Conservation (phyloP, 2,329 filamentous ascomycete species). For the Neofusicoccum umdonicola region DNA sequence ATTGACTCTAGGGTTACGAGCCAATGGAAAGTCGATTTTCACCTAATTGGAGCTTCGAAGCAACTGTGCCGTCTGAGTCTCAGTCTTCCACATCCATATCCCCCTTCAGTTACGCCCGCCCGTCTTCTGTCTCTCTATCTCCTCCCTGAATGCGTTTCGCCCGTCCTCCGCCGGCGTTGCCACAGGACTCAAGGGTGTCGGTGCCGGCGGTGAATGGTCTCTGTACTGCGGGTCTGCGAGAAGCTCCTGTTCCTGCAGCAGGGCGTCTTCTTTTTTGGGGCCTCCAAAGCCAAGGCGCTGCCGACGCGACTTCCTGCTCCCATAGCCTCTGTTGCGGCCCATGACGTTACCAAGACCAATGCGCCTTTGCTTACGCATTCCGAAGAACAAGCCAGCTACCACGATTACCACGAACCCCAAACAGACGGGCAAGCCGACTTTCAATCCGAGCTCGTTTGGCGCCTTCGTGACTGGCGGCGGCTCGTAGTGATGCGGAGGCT, state of each 20-base stretch:
- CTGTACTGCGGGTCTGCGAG: neutral
- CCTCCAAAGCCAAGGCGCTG: slow-evolving; percentile 33
- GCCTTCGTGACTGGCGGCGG: slow-evolving; percentile 25
- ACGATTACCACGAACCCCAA: slow-evolving; percentile 38
- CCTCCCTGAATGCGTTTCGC: slow-evolving; percentile 36
- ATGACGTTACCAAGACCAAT: slow-evolving; percentile 38
- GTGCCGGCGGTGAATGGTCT: slow-evolving; percentile 16
- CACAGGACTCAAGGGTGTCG: slow-evolving; percentile 20
- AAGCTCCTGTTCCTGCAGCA: slow-evolving; percentile 31
- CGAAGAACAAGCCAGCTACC: slow-evolving; percentile 38
- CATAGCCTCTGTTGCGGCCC: slow-evolving; percentile 38
- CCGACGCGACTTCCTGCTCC: slow-evolving; percentile 33
- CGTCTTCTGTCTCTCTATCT: slow-evolving; percentile 38
- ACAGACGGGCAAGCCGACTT: slow-evolving; percentile 39
- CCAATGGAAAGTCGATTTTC: too few species aligned
- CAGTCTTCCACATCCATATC: too few species aligned
- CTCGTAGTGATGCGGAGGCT: slow-evolving; percentile 34
- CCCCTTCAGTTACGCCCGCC: slow-evolving; percentile 20
- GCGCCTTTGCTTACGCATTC: slow-evolving; percentile 41
- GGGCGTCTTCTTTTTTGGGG: slow-evolving; percentile 27
- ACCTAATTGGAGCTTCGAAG: too few species aligned
- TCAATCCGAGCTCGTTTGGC: slow-evolving; percentile 17
- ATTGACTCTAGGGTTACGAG: neutral
- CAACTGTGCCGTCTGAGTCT: too few species aligned
- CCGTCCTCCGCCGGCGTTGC: slow-evolving; percentile 23